phyloP scores from a whole-genome alignment of 2,329 filamentous ascomycete species.

The Colletotrichum eleusines region DNA sequence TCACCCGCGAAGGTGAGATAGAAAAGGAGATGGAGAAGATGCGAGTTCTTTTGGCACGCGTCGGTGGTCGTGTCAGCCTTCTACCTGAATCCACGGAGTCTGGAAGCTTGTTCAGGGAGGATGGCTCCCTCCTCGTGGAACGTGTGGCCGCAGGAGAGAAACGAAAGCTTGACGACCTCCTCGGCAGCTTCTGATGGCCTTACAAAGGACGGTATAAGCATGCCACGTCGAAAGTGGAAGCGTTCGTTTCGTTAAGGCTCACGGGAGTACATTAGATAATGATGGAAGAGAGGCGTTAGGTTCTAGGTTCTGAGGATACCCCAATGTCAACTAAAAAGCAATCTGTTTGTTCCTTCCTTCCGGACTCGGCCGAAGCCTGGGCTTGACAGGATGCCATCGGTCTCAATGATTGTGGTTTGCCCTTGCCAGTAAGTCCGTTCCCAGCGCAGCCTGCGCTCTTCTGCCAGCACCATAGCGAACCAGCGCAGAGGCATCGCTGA shows the following conservation, averaged over 20 bases:
- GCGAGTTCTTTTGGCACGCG: constrained; percentile 71
- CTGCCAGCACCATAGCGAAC: neutral
- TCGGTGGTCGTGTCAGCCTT: constrained; percentile 64
- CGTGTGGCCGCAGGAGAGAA: constrained; percentile 56
- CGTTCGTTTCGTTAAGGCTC: neutral
- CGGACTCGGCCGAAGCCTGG: neutral
- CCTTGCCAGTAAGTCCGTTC: neutral
- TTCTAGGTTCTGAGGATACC: constrained; percentile 36
- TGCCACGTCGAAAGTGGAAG: neutral
- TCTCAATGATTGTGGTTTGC: neutral
- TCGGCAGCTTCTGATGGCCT: constrained; percentile 50
- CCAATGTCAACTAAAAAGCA: constrained; percentile 3
- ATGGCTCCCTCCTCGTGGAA: constrained; percentile 47
- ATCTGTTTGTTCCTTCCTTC: neutral
- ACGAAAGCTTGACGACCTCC: constrained; percentile 56
- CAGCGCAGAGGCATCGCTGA: constrained; percentile 2
- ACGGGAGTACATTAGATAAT: neutral
- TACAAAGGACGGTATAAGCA: too few species aligned
- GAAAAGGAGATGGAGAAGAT: constrained; percentile 76
- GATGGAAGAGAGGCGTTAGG: constrained; percentile 20
- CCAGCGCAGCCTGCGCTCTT: neutral
- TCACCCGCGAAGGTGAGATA: constrained; percentile 73
- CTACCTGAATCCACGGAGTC: constrained; percentile 47
- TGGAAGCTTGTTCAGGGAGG: constrained; percentile 40
- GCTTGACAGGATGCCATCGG: too few species aligned